Evolutionary conservation across 352 stramenopile genomes (phyloP).

Genomic region (Phytophthora litchii): DNA sequence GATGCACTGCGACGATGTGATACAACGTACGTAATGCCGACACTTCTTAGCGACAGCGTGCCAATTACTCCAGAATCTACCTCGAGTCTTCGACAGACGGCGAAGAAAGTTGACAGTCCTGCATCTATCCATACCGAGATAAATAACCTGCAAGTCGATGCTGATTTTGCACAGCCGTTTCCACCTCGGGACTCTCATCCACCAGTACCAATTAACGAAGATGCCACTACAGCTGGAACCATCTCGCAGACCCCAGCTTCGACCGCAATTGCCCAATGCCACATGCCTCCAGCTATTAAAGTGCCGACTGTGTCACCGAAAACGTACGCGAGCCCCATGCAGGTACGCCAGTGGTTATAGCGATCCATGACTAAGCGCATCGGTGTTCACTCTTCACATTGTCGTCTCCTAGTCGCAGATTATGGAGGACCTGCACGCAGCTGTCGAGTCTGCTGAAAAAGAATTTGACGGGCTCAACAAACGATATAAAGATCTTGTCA

Average conservation of each 20-base stretch:
- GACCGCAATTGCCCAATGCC: not conserved
- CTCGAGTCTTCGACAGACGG: not conserved
- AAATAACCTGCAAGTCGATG: constrained; percentile 5
- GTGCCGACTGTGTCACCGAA: constrained; percentile 38
- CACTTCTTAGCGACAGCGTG: constrained; percentile 8
- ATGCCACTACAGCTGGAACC: constrained; percentile 1
- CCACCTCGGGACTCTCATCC: not conserved
- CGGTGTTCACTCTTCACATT: constrained; percentile 1
- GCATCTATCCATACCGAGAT: not conserved
- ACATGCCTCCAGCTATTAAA: constrained; percentile 50
- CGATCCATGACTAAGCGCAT: constrained; percentile 7
- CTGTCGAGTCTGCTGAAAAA: constrained; percentile 42
- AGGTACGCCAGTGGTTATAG: constrained; percentile 37
- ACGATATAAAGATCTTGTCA: constrained; percentile 49
- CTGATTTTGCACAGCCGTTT: not conserved
- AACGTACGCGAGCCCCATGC: constrained; percentile 55
- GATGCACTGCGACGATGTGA: constrained; percentile 76
- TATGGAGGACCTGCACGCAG: constrained; percentile 56
- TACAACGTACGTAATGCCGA: constrained; percentile 52
- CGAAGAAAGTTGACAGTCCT: not conserved
- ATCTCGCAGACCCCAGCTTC: constrained; percentile 9
- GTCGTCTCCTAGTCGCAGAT: constrained; percentile 47
- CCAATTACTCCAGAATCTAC: constrained; percentile 5
- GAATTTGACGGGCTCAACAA: constrained; percentile 60
- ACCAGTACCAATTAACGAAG: constrained; percentile 2